Percentiles rank a stretch among this genome's conserved stretches.
phyloP scores from a whole-genome alignment of 148 eudicot genomes.

The Cornus kousa region DNA sequence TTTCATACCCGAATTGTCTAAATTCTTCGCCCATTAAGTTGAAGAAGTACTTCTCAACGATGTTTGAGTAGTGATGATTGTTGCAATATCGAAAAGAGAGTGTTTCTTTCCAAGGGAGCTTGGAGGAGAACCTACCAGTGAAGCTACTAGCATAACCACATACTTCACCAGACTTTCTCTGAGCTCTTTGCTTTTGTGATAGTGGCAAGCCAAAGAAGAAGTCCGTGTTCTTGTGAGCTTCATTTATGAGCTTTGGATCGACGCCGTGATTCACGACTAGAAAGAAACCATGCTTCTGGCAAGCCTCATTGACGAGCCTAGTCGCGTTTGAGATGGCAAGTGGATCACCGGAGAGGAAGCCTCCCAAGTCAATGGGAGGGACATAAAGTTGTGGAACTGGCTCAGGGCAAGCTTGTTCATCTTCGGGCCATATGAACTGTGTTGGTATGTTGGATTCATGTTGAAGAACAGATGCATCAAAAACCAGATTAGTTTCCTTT shows the following conservation, averaged over 20 bases:
- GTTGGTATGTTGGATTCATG: slow-evolving; percentile 32
- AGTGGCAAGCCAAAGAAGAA: slow-evolving; percentile 43
- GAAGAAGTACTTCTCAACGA: slow-evolving; percentile 39
- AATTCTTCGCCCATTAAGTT: slow-evolving; percentile 38
- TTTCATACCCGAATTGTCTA: slow-evolving; percentile 42
- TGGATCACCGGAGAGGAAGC: slow-evolving; percentile 42
- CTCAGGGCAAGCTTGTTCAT: slow-evolving; percentile 34
- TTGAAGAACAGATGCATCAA: slow-evolving; percentile 29
- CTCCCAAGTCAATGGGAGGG: slow-evolving; percentile 41
- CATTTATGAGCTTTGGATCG: slow-evolving; percentile 30
- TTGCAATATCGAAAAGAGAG: slow-evolving; percentile 45
- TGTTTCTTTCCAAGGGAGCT: slow-evolving; percentile 80
- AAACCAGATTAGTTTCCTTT: slow-evolving; percentile 4
- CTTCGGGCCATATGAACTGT: slow-evolving; percentile 48
- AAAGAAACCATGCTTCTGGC: slow-evolving; percentile 52
- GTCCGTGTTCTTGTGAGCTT: slow-evolving; percentile 38
- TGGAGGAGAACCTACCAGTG: slow-evolving; percentile 54
- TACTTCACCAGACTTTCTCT: slow-evolving; percentile 44
- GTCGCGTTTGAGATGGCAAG: slow-evolving; percentile 27
- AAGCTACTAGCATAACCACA: slow-evolving; percentile 71
- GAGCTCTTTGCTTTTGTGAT: slow-evolving; percentile 41
- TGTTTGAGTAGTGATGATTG: slow-evolving; percentile 22
- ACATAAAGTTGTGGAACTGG: slow-evolving; percentile 30
- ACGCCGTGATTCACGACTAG: slow-evolving; percentile 43
- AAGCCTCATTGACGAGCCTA: slow-evolving; percentile 39